phyloP scores from a whole-genome alignment of 305 asterid species.

The Euphrasia arctica region DNA sequence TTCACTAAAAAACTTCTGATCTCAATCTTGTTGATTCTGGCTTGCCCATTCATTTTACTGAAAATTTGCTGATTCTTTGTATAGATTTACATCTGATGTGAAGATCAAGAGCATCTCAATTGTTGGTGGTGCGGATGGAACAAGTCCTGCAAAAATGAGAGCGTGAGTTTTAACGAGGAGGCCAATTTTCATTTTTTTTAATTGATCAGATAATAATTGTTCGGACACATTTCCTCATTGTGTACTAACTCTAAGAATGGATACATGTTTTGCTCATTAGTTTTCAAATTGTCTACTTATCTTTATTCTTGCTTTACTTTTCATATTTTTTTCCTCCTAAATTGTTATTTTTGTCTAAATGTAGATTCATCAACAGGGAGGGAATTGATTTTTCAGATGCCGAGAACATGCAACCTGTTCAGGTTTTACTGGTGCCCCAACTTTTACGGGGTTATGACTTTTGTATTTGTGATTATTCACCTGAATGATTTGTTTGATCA shows the following conservation, averaged over 20 bases:
- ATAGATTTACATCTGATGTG: slow-evolving; percentile 93
- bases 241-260: background rate
- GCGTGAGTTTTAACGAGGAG: slow-evolving; percentile 56
- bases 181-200: slow-evolving; percentile 1
- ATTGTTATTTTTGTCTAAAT: slow-evolving; percentile 25
- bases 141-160: slow-evolving; percentile 96
- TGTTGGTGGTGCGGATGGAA: slow-evolving; percentile 94
- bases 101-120: slow-evolving; percentile 92
- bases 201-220: slow-evolving; percentile 10
- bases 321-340: slow-evolving; percentile 17
- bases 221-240: background rate
- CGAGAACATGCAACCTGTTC: slow-evolving; percentile 83
- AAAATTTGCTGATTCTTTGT: slow-evolving; percentile 18
- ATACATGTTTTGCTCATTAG: slow-evolving; percentile 13
- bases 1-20: background rate
- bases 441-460: slow-evolving; percentile 15
- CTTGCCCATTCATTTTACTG: slow-evolving; percentile 10
- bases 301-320: background rate
- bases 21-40: slow-evolving; percentile 16
- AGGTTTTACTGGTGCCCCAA: slow-evolving; percentile 41
- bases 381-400: slow-evolving; percentile 99
- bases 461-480: slow-evolving; percentile 1
- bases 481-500: slow-evolving; percentile 25
- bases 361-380: slow-evolving; percentile 88
- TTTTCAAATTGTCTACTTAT: background rate